Conservation (phyloP, 345 rosid species). For the Kandelia obovata region DNA sequence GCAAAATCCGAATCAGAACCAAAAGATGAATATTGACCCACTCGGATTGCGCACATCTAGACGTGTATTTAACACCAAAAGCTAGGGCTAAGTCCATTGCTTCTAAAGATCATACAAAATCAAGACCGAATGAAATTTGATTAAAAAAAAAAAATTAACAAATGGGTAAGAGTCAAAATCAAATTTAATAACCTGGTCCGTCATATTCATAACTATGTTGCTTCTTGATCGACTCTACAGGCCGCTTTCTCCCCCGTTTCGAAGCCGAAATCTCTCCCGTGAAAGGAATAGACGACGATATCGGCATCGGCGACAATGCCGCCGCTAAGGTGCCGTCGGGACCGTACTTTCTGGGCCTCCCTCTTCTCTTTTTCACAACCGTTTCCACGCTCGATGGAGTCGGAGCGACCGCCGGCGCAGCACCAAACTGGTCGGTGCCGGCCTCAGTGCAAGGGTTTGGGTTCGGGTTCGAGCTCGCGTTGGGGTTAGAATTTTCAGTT, state of each 20-base stretch:
- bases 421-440: conserved; percentile 5
- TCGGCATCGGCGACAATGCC: conserved; percentile 85
- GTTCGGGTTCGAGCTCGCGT: conserved; percentile 19
- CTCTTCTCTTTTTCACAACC: conserved; percentile 76
- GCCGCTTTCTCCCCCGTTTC: conserved; percentile 59
- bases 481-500: conserved; percentile 39
- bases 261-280: conserved; percentile 46
- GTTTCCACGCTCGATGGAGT: conserved; percentile 28
- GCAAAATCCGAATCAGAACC: conserved; percentile 13
- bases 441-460: conserved; percentile 6
- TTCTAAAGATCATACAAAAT: no score
- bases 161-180: neutral
- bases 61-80: no score
- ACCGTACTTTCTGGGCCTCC: conserved; percentile 79
- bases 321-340: conserved; percentile 54
- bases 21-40: conserved; percentile 16
- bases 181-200: conserved; percentile 44
- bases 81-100: no score
- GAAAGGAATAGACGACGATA: conserved; percentile 78
- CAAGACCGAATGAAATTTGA: neutral
- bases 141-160: neutral
- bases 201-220: conserved; percentile 49
- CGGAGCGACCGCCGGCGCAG: conserved; percentile 15
- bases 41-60: conserved; percentile 9
- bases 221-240: conserved; percentile 45